Percentiles rank a stretch among this genome's conserved stretches.
Conservation (phyloP, 768 basidiomycete species). For the Scleroderma bovista region DNA sequence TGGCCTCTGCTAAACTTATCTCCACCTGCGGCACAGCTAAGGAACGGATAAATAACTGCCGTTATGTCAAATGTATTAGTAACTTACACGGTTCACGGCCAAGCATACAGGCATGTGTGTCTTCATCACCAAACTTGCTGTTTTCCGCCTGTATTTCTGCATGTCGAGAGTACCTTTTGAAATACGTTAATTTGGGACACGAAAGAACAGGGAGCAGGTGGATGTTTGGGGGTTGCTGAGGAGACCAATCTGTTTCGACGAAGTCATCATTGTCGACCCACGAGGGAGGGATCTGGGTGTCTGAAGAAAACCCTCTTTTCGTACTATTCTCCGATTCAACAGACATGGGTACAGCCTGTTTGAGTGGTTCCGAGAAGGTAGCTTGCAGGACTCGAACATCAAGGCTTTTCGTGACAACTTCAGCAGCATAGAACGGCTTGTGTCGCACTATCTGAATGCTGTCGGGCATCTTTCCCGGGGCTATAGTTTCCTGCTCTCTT, state of each 20-base stretch:
- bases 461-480: conserved; percentile 50
- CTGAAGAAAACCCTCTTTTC: conserved; percentile 23
- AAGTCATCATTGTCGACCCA: conserved; percentile 86
- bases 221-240: conserved; percentile 49
- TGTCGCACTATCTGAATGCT: conserved; percentile 58
- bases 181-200: conserved; percentile 81
- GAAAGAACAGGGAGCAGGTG: conserved; percentile 68
- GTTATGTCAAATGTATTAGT: conserved; percentile 1
- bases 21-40: conserved; percentile 64
- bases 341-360: conserved; percentile 49
- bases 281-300: conserved; percentile 35
- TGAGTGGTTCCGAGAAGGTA: conserved; percentile 66
- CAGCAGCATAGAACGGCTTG: conserved; percentile 86
- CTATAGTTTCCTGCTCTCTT: conserved; percentile 72
- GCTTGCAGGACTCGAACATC: conserved; percentile 78
- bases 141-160: conserved; percentile 36
- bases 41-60: conserved; percentile 1
- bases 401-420: conserved; percentile 71
- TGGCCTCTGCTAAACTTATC: conserved; percentile 48
- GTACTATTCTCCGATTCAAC: conserved; percentile 41
- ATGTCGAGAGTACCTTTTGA: conserved; percentile 52
- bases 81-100: conserved; percentile 64
- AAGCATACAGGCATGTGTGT: conserved; percentile 76
- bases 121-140: conserved; percentile 84
- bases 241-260: conserved; percentile 66